Percentiles rank a stretch among this genome's conserved stretches.
Conservation (phyloP, 1,284 basidiomycete genomes). For the Coniophora puteana region DNA sequence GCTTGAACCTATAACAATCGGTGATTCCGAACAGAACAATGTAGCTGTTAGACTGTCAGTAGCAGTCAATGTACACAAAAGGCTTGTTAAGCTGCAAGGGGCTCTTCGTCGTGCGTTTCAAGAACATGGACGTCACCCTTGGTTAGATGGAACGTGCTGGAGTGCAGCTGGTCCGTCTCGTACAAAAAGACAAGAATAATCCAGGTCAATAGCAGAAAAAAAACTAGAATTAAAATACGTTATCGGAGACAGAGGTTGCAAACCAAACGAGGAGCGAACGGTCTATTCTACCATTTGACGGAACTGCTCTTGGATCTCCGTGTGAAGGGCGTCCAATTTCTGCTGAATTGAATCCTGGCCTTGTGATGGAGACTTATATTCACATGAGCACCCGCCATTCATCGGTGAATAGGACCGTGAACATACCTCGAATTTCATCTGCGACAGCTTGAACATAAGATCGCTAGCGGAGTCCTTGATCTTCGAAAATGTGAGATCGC, state of each 20-base stretch:
- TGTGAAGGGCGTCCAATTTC: conserved; percentile 76
- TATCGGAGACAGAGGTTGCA: neutral
- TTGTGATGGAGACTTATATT: conserved; percentile 74
- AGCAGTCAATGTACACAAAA: no score
- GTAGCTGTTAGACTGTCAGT: no score
- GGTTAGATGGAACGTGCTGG: no score
- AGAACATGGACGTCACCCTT: no score
- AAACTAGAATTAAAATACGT: no score
- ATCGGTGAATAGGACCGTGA: conserved; percentile 1
- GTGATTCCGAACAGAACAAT: no score
- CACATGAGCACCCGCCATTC: conserved; percentile 8
- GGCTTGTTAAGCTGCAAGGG: no score
- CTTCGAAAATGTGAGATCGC: conserved; percentile 89
- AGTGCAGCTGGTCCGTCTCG: no score
- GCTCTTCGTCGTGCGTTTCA: no score
- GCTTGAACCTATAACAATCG: no score
- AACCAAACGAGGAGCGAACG: neutral
- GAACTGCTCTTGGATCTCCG: conserved; percentile 89
- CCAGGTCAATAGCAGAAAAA: no score
- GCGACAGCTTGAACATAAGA: conserved; percentile 92
- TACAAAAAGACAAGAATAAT: no score
- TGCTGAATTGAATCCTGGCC: conserved; percentile 77
- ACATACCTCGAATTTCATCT: conserved; percentile 96
- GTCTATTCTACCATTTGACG: conserved; percentile 77
- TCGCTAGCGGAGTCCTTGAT: conserved; percentile 88